These are phyloP conservation scores for Raddia guianensis DNA, from an alignment of 176 grass and related monocot genomes.

Conservation along the genomic window DNA sequence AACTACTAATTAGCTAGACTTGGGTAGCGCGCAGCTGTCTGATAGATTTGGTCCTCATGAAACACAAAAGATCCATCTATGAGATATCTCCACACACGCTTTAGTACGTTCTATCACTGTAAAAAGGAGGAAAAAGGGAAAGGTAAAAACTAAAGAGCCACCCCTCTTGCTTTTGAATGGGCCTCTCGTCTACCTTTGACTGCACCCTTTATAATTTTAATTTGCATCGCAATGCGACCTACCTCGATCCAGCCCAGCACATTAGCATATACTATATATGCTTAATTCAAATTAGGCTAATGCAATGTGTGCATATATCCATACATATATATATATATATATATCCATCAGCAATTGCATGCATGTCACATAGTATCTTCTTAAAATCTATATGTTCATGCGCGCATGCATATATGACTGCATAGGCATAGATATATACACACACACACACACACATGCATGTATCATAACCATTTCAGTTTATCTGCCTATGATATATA, in stretches of 20 bases:
- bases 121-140: conserved; percentile 56
- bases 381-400: too few species aligned
- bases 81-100: conserved; percentile 36
- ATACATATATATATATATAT: not conserved
- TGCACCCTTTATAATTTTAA: conserved; percentile 34
- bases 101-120: conserved; percentile 57
- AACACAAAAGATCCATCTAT: conserved; percentile 43
- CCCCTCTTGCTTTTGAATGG: conserved; percentile 51
- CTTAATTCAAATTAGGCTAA: not conserved
- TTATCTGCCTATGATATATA: too few species aligned
- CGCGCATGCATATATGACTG: too few species aligned
- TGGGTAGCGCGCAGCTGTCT: not conserved
- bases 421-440: too few species aligned
- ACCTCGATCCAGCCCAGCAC: too few species aligned
- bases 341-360: conserved; percentile 3
- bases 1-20: too few species aligned
- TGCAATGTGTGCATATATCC: too few species aligned
- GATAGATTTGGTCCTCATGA: conserved; percentile 32
- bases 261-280: not conserved
- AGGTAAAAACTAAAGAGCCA: conserved; percentile 48
- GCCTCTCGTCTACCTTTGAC: conserved; percentile 45
- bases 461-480: too few species aligned
- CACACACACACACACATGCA: too few species aligned
- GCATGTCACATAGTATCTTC: not conserved
- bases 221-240: not conserved